Evolutionary conservation across 2,329 filamentous ascomycete genomes (phyloP).

Genomic region (Byssochlamys sp.): DNA sequence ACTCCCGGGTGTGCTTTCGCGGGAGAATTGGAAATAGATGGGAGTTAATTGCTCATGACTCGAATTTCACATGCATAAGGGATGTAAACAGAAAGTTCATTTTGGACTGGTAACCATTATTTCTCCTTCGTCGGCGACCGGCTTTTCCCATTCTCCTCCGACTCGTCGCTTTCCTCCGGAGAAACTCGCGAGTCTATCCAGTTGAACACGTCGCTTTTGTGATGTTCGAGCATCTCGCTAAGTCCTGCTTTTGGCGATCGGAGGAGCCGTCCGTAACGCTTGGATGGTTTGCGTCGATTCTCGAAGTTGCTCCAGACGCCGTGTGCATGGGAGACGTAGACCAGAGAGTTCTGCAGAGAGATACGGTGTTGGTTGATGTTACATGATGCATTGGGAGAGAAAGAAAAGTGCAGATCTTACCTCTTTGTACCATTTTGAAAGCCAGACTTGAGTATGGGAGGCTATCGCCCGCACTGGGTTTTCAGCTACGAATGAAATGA

Average conservation of each 20-base stretch:
- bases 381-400: not conserved
- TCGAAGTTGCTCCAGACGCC: conserved; percentile 62
- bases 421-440: conserved; percentile 73
- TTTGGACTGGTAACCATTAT: not conserved
- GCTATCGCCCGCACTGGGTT: conserved; percentile 67
- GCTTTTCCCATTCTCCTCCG: conserved; percentile 13
- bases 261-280: conserved; percentile 48
- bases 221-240: conserved; percentile 48
- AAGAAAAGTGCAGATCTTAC: conserved; percentile 23
- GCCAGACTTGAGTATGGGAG: conserved; percentile 58
- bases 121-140: not conserved
- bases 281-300: conserved; percentile 45
- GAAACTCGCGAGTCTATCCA: conserved; percentile 35
- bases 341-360: conserved; percentile 51
- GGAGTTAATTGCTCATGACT: too few relatives aligned
- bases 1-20: too few relatives aligned
- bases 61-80: too few relatives aligned
- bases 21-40: too few relatives aligned
- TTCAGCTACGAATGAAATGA: conserved; percentile 72
- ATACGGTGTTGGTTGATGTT: not conserved
- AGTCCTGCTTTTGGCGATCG: conserved; percentile 38
- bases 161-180: conserved; percentile 14
- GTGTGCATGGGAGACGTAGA: conserved; percentile 69
- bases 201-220: conserved; percentile 42
- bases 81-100: not conserved